Conservation (phyloP, 140 eudicot species). For the Stevia rebaudiana region DNA sequence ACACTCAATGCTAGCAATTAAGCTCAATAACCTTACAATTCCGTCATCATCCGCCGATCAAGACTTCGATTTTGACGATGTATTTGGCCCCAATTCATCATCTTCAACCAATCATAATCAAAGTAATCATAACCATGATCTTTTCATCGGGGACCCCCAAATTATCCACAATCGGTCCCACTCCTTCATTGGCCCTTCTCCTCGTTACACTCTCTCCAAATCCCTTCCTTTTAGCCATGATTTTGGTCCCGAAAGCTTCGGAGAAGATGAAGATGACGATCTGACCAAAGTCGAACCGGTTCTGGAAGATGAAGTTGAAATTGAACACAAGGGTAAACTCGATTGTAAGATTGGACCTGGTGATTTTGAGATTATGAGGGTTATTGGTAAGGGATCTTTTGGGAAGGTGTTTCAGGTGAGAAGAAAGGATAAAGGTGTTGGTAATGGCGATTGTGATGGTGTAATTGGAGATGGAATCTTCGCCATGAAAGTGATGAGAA, state of each 20-base stretch:
- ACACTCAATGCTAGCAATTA: conserved; percentile 49
- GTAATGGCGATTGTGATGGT: conserved; percentile 20
- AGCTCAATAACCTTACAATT: conserved; percentile 62
- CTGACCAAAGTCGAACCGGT: conserved; percentile 25
- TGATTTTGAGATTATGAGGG: conserved; percentile 91
- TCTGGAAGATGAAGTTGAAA: conserved; percentile 15
- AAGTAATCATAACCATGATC: conserved; percentile 33
- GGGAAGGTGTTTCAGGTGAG: conserved; percentile 91
- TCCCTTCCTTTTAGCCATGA: conserved; percentile 50
- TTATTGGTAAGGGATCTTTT: conserved; percentile 89
- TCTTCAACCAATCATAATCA: conserved; percentile 28
- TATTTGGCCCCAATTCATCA: conserved; percentile 60
- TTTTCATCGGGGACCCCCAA: conserved; percentile 50
- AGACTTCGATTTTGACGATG: conserved; percentile 79
- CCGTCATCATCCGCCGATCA: conserved; percentile 51
- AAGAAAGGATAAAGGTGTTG: conserved; percentile 40
- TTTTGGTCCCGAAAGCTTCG: conserved; percentile 30
- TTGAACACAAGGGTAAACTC: conserved; percentile 3
- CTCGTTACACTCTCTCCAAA: conserved; percentile 59
- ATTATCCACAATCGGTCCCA: conserved; percentile 81
- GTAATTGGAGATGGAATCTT: conserved; percentile 71
- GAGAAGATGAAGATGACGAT: conserved; percentile 33
- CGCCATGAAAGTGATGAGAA: conserved; percentile 95
- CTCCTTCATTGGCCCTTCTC: conserved; percentile 94
- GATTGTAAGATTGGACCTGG: conserved; percentile 53